phyloP scores from a whole-genome alignment of 108 stramenopile genomes.

The Parietichytrium sp. region DNA sequence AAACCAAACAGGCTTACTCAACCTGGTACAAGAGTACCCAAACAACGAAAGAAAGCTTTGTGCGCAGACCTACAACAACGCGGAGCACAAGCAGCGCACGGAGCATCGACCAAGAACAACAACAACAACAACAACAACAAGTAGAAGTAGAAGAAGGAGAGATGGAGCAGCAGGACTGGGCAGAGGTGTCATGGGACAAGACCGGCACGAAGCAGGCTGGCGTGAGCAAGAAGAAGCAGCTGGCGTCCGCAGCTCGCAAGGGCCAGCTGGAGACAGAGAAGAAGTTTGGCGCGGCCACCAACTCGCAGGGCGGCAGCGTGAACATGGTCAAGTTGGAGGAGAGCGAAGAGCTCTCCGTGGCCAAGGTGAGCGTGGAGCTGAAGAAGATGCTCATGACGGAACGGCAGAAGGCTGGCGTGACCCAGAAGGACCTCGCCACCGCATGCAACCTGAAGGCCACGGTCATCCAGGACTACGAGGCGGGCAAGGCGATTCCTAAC shows the following conservation, averaged over 20 bases:
- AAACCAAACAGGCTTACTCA: no score
- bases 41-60: no score
- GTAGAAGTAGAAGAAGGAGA: no score
- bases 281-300: slow-evolving; percentile 28
- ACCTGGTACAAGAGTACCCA: no score
- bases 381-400: slow-evolving; percentile 37
- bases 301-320: neutral
- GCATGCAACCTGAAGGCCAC: slow-evolving; percentile 41
- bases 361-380: slow-evolving; percentile 32
- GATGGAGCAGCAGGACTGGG: slow-evolving; percentile 39
- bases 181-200: slow-evolving; percentile 11
- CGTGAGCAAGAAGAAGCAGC: no score
- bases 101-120: no score
- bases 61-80: no score
- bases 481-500: slow-evolving; percentile 42
- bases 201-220: slow-evolving; percentile 16
- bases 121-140: no score
- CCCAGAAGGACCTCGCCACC: slow-evolving; percentile 37
- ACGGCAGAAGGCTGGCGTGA: slow-evolving; percentile 23
- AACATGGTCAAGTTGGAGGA: slow-evolving; percentile 3
- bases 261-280: slow-evolving; percentile 31
- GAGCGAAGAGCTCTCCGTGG: neutral
- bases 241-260: neutral
- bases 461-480: slow-evolving; percentile 40
- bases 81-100: no score